phyloP scores from a whole-genome alignment of 2,329 filamentous ascomycete species.

The Aspergillus felis region DNA sequence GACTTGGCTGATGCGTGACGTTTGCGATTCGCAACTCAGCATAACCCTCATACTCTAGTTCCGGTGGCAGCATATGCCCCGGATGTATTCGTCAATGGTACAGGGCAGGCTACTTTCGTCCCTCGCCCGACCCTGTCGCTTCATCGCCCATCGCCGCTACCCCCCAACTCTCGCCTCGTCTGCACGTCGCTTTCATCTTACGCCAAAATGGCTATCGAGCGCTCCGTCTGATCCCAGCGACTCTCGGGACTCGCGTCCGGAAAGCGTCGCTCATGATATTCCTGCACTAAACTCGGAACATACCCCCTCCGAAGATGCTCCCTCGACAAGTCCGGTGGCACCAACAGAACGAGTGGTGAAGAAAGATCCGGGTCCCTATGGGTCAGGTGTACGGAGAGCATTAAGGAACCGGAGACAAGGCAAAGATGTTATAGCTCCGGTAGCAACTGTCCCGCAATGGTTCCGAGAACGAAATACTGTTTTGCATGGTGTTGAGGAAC shows the following conservation, averaged over 20 bases:
- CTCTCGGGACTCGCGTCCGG: constrained; percentile 15
- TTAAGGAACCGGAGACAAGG: constrained; percentile 32
- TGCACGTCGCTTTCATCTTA: constrained; percentile 32
- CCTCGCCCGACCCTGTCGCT: constrained; percentile 33
- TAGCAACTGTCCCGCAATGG: constrained; percentile 34
- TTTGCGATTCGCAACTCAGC: constrained; percentile 14
- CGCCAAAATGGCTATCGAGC: constrained; percentile 25
- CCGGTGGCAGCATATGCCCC: constrained; percentile 24
- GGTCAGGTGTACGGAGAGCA: constrained; percentile 37
- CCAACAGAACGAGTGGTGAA: constrained; percentile 15
- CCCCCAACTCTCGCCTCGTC: constrained; percentile 20
- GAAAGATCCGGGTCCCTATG: constrained; percentile 32
- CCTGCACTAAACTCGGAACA: constrained; percentile 17
- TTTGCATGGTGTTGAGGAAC: constrained; percentile 15
- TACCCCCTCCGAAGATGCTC: constrained; percentile 9
- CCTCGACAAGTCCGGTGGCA: constrained; percentile 9
- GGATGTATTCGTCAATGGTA: constrained; percentile 39
- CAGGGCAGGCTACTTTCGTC: constrained; percentile 32
- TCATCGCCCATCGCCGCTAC: constrained; percentile 36
- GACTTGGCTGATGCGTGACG: constrained; percentile 13
- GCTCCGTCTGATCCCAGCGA: constrained; percentile 28
- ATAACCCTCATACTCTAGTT: constrained; percentile 12
- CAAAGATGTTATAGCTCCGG: constrained; percentile 16
- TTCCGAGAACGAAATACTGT: constrained; percentile 35
- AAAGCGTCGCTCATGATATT: constrained; percentile 18